A percentile compares a stretch with the other conserved stretches of the same genome.
Evolutionary conservation across 2,329 filamentous ascomycete species (phyloP).

Genomic region (Cercospora citrullina): DNA sequence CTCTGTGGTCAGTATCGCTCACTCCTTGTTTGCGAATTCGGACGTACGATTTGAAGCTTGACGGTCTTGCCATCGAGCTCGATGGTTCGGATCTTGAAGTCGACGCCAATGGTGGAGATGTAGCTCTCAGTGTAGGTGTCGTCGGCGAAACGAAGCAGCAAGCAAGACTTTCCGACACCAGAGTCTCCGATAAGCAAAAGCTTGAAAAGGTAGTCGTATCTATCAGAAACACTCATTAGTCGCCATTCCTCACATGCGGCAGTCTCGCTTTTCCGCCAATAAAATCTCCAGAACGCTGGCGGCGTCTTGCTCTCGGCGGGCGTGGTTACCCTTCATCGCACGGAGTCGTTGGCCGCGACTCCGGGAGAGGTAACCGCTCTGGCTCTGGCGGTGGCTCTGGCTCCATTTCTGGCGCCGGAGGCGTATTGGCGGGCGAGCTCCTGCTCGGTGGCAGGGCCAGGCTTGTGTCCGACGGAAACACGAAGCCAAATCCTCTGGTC

Average conservation of each 20-base stretch:
- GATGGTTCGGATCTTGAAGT: constrained; percentile 99
- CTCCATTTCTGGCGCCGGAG: background rate
- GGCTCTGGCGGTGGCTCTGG: background rate
- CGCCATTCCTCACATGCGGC: background rate
- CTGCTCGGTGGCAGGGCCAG: background rate
- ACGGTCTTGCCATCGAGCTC: constrained; percentile 99
- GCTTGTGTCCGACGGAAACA: background rate
- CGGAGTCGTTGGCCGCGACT: background rate
- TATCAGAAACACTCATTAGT: constrained; percentile 42
- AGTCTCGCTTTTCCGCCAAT: background rate
- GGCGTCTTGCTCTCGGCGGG: background rate
- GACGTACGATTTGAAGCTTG: constrained; percentile 94
- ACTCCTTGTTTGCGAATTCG: background rate
- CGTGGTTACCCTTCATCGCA: background rate
- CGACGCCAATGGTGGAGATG: constrained; percentile 99
- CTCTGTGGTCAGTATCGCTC: constrained; percentile 19
- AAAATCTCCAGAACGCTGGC: background rate
- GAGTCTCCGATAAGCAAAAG: constrained; percentile 99
- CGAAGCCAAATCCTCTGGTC: background rate
- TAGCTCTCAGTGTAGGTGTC: constrained; percentile 99
- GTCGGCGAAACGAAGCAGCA: constrained; percentile 96
- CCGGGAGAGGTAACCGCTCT: background rate
- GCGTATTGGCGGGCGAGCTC: background rate
- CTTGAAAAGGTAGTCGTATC: constrained; percentile 99
- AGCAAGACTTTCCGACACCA: constrained; percentile 99